Conservation (phyloP, 2,329 filamentous ascomycete species). For the Colletotrichum kahawae region DNA sequence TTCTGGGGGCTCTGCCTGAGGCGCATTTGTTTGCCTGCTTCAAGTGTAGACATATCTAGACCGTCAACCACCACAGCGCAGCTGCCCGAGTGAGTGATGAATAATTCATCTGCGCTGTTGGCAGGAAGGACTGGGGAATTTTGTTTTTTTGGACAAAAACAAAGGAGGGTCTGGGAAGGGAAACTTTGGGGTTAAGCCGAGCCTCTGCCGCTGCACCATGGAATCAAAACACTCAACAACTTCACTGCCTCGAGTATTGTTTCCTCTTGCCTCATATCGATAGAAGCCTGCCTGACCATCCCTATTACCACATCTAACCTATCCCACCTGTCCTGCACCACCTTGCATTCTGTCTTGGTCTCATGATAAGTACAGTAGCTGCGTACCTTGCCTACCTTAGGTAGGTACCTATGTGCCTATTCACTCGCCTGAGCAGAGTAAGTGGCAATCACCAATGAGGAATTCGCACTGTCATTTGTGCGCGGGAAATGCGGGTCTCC, state of each 20-base stretch:
- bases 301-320: not conserved
- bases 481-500: not conserved
- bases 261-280: not conserved
- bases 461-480: slow-evolving; percentile 18
- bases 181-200: not conserved
- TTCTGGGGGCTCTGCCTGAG: not conserved
- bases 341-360: not conserved
- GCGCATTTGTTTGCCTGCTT: not conserved
- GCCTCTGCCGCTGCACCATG: not conserved
- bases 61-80: not conserved
- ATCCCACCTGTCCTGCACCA: not conserved
- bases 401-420: no score
- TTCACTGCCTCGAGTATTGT: not conserved
- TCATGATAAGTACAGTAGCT: not conserved
- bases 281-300: not conserved
- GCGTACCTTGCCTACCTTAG: not conserved
- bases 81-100: not conserved
- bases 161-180: not conserved
- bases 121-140: not conserved
- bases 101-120: not conserved
- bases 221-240: not conserved
- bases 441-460: not conserved
- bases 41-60: not conserved
- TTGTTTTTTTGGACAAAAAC: no score
- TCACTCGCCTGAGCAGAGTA: not conserved